Evolutionary conservation across 2,329 filamentous ascomycete genomes (phyloP), one percentile per base, ranked within the genome.

Genomic region (Apiospora saccharicola): DNA sequence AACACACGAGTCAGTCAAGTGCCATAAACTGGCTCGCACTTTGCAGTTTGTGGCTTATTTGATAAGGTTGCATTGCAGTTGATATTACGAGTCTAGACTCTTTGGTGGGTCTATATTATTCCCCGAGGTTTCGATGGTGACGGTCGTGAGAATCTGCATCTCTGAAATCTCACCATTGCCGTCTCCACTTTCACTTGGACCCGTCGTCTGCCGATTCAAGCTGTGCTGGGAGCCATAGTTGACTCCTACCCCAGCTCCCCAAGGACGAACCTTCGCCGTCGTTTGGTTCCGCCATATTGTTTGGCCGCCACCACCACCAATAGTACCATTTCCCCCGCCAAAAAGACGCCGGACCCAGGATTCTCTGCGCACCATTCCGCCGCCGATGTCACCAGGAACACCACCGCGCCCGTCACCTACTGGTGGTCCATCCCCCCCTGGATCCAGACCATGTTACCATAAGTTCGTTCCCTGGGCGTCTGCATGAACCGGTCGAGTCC

Each of bases 401-500:
- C 53, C 26, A 14, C 26, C 14, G 6, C 53, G 6, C 51, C 8
- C 53, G 34, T 41, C 34, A 4, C 19, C 57, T 10, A 13, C 57
- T 2, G 24, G 4, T 1, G 53, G 53, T 0, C 53, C 26, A 5
- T 49, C 4, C 49, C 68, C 6, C 68, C 68, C 34, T 70, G 68
- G 2, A 70, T 70, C 68, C 68, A 70, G 2, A 70, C 68, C 68
- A 70, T 53, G 37, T 70, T 70, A 0, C 68, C 68, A 26, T 70
- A 70, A 0, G 16, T 47, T 19, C 68, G 46, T 30, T 70, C 34
- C 34, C 6, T 19, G 47, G 68, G 68, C 4, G 68, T 70, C 7
- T 47, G 46, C 47, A 70, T 51, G 53, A 71, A 71, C 6, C 34
- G 57, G 30, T 64, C 69, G n/a, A 71, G 69, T 14, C 69, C 69